Evolutionary conservation across 192 early-diverging fungal species (phyloP), one percentile per base, ranked within the genome.

Genomic region (Backusella liffmaniae): DNA sequence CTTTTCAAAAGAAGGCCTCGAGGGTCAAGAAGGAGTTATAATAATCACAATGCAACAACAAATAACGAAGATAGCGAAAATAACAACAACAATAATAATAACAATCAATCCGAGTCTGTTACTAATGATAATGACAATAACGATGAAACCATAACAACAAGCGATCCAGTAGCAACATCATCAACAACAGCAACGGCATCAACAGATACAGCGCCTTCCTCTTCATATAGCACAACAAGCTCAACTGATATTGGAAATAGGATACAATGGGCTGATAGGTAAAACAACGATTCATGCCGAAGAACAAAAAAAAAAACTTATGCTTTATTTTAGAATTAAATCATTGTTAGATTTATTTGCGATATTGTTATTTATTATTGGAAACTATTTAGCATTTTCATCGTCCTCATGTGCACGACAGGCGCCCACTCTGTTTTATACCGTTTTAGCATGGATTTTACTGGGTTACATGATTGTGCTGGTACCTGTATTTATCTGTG

Each of bases 341-440:
- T 86, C 86, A 12, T 70, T 88, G 51, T 79, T 92, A 8, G 87
- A 90, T 68, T 37, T 90, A n/a, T 80, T 86, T 77, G 83, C 87
- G 15, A 84, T 88, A n/a, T 76, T 90, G 12, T 83, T 90, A 84
- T 94, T 92, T 73, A 79, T 94, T 56, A 69, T 88, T 67, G 92
- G 91, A 74, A 94, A 94, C 77, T 90, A 90, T 75, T 89, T 90
- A 72, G 74, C 91, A 30, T 93, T 94, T 29, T 73, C 76, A 81
- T 84, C 29, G 80, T 81, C 62, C 65, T 73, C 13, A 67, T 91
- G 88, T 76, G 75, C 77, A 23, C 4, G 66, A 0, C 79, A 77
- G 49, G 90, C 92, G 42, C 90, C 90, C 5, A 76, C 79, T 37
- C 77, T 94, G 5, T 92, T 90, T 67, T 89, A 90, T 37, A 76